Evolutionary conservation across 495 filamentous ascomycete genomes (phyloP).

Genomic region (Aspergillus homomorphus): DNA sequence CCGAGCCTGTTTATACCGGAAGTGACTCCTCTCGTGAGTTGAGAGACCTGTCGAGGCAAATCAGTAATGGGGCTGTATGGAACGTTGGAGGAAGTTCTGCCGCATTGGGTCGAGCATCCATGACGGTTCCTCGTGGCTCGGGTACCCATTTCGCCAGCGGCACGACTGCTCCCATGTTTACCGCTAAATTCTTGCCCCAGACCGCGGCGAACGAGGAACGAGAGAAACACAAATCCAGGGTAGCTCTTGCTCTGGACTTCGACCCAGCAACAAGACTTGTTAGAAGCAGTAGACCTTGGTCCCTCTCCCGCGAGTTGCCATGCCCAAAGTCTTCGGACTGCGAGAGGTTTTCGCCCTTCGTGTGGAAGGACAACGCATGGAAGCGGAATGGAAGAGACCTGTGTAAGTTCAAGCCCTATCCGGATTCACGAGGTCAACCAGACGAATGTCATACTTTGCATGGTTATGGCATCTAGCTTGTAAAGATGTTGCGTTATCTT

Average conservation of each 20-base stretch:
- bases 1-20: slow-evolving; percentile 20
- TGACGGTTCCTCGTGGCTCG: slow-evolving; percentile 56
- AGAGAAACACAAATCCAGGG: slow-evolving; percentile 67
- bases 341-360: slow-evolving; percentile 34
- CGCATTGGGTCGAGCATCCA: slow-evolving; percentile 38
- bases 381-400: slow-evolving; percentile 43
- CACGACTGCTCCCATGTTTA: slow-evolving; percentile 72
- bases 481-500: too few species aligned
- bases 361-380: slow-evolving; percentile 63
- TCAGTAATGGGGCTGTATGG: slow-evolving; percentile 76
- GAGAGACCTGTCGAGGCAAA: slow-evolving; percentile 30
- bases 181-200: slow-evolving; percentile 61
- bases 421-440: background rate
- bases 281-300: slow-evolving; percentile 29
- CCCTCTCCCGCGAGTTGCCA: slow-evolving; percentile 16
- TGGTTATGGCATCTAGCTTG: too few species aligned
- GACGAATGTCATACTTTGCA: background rate
- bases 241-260: slow-evolving; percentile 82
- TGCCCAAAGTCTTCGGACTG: slow-evolving; percentile 32
- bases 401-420: slow-evolving; percentile 42
- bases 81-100: slow-evolving; percentile 67
- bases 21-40: slow-evolving; percentile 3
- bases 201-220: slow-evolving; percentile 55
- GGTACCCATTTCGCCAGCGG: slow-evolving; percentile 63
- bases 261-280: slow-evolving; percentile 64